phyloP scores from a whole-genome alignment of 768 basidiomycete genomes.

The Sarcomyxa edulis region DNA sequence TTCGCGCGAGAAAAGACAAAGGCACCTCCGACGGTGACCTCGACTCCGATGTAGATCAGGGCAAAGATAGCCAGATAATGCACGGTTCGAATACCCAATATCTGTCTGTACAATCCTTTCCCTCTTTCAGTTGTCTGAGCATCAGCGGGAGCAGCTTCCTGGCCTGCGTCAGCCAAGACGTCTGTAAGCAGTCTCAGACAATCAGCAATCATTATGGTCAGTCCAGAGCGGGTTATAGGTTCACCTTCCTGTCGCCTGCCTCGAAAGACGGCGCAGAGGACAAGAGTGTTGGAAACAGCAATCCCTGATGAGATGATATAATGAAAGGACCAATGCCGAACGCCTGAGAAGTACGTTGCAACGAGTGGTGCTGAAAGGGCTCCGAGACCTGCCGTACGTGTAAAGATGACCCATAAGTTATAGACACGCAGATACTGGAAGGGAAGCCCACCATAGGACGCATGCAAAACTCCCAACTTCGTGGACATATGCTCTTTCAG shows the following conservation, averaged over 20 bases:
- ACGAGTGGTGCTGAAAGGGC: conserved; percentile 55
- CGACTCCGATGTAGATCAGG: too few species aligned
- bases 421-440: neutral
- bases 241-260: conserved; percentile 23
- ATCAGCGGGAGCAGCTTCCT: conserved; percentile 20
- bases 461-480: conserved; percentile 52
- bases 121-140: conserved; percentile 21
- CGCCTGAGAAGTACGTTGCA: conserved; percentile 57
- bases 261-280: conserved; percentile 20
- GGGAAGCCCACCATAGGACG: conserved; percentile 35
- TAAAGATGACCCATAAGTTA: neutral
- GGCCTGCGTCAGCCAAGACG: conserved; percentile 15
- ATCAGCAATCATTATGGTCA: neutral
- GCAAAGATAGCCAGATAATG: conserved; percentile 42
- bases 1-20: neutral
- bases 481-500: conserved; percentile 33
- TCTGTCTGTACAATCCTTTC: conserved; percentile 47
- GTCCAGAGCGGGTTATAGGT: neutral
- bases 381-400: conserved; percentile 26
- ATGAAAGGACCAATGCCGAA: conserved; percentile 54
- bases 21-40: conserved; percentile 46
- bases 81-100: conserved; percentile 33
- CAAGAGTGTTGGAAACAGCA: conserved; percentile 31
- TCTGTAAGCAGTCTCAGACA: conserved; percentile 5
- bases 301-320: conserved; percentile 54